These are phyloP conservation scores for Mucor indicus DNA, from an alignment of 371 early-diverging fungal genomes.

Conservation along the genomic window DNA sequence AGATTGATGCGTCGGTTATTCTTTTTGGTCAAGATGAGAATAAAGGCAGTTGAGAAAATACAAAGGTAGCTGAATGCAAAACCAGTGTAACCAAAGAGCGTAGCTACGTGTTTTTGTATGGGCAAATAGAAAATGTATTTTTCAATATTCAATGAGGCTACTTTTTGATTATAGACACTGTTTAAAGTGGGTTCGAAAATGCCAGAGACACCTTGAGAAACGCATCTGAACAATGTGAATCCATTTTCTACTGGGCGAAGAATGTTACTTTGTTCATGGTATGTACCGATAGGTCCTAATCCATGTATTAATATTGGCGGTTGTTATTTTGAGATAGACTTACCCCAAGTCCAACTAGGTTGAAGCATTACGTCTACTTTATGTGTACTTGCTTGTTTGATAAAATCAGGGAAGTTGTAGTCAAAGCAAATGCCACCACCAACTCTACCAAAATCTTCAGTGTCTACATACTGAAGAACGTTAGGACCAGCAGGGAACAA, in stretches of 20 bases:
- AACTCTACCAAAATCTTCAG: slow-evolving; percentile 48
- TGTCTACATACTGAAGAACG: slow-evolving; percentile 43
- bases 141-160: slow-evolving; percentile 35
- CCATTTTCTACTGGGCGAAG: slow-evolving; percentile 57
- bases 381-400: slow-evolving; percentile 47
- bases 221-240: slow-evolving; percentile 50
- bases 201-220: slow-evolving; percentile 50
- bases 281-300: slow-evolving; percentile 43
- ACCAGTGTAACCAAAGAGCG: slow-evolving; percentile 43
- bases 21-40: no score
- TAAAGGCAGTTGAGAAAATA: no score
- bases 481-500: slow-evolving; percentile 33
- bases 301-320: no score
- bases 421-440: slow-evolving; percentile 59
- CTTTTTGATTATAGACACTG: slow-evolving; percentile 40
- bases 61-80: slow-evolving; percentile 43
- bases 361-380: slow-evolving; percentile 53
- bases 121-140: slow-evolving; percentile 47
- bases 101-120: slow-evolving; percentile 35
- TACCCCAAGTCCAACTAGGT: slow-evolving; percentile 59
- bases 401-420: slow-evolving; percentile 47
- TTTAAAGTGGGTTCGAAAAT: slow-evolving; percentile 43
- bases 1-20: no score
- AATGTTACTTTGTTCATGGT: slow-evolving; percentile 43
- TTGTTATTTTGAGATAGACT: no score